Percentiles rank a stretch among this genome's conserved stretches.
Evolutionary conservation across 441 rosid species (phyloP).

Genomic region (Syzygium syzygioides): DNA sequence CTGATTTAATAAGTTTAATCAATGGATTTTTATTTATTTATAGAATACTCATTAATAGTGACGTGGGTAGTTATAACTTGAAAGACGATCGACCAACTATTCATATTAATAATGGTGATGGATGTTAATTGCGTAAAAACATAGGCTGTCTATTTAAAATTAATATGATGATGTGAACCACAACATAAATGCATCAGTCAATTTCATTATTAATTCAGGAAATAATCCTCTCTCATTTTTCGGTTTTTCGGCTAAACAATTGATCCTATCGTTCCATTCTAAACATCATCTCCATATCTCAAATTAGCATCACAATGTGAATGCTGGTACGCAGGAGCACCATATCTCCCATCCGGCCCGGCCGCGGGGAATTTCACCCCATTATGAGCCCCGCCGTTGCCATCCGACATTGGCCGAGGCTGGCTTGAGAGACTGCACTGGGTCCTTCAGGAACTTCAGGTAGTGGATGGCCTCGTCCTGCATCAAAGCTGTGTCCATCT

Average conservation of each 20-base stretch:
- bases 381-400: constrained; percentile 2
- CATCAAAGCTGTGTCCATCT: constrained; percentile 80
- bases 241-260: no score
- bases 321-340: background rate
- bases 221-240: background rate
- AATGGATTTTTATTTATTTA: background rate
- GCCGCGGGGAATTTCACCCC: constrained; percentile 32
- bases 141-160: no score
- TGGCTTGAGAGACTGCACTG: constrained; percentile 54
- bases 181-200: background rate
- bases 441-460: constrained; percentile 63
- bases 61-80: background rate
- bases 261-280: background rate
- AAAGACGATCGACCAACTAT: background rate
- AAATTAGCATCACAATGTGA: background rate
- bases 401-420: constrained; percentile 9
- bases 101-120: background rate
- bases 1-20: background rate
- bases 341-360: background rate
- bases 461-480: constrained; percentile 74
- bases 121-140: background rate
- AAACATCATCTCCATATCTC: constrained; percentile 19
- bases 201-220: background rate
- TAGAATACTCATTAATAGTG: background rate
- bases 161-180: background rate